phyloP scores from a whole-genome alignment of 257 asterid genomes.

The Lithospermum erythrorhizon region DNA sequence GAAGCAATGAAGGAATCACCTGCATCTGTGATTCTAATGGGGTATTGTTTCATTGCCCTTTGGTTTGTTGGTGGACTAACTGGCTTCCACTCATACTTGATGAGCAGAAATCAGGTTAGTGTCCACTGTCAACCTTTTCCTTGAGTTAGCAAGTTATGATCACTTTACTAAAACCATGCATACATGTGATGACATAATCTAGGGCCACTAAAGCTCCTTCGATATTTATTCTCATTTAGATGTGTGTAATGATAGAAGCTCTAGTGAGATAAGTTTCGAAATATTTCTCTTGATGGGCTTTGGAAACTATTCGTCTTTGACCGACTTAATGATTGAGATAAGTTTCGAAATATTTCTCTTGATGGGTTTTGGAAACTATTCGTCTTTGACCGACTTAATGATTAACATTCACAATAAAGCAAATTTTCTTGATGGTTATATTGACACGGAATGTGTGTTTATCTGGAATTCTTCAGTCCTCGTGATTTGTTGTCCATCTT shows the following conservation, averaged over 20 bases:
- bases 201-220: neutral
- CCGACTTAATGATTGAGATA: neutral
- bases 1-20: constrained; percentile 95
- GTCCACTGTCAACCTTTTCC: constrained; percentile 11
- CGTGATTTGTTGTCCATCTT: constrained; percentile 3
- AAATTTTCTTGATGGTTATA: neutral
- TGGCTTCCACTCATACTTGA: constrained; percentile 87
- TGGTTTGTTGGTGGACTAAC: constrained; percentile 99
- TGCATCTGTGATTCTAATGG: constrained; percentile 78
- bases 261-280: neutral
- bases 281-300: no score
- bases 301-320: neutral
- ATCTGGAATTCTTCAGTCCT: neutral
- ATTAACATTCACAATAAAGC: neutral
- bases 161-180: no score
- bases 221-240: neutral
- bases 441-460: neutral
- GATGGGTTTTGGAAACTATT: neutral
- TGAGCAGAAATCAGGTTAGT: constrained; percentile 87
- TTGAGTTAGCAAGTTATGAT: neutral
- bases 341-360: neutral
- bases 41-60: constrained; percentile 74
- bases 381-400: neutral
- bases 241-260: neutral
- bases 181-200: neutral